Evolutionary conservation across 2,329 filamentous ascomycete species (phyloP).

Genomic region (Didymella keratinophila): DNA sequence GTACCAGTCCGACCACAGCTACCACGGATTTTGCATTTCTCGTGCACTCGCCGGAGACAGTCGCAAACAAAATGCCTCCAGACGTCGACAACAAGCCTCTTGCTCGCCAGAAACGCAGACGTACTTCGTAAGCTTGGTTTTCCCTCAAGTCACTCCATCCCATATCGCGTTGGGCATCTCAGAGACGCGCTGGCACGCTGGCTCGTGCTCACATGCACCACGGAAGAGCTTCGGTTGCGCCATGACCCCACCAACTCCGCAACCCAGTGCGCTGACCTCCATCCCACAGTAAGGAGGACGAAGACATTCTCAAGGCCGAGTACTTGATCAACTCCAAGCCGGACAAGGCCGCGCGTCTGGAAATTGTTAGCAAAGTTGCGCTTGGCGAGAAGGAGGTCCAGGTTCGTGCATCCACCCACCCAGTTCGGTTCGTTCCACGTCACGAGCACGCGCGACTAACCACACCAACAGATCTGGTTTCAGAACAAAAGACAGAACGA

Average conservation of each 20-base stretch:
- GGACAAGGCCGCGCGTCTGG: conserved; percentile 84
- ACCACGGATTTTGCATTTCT: conserved; percentile 61
- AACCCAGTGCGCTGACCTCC: conserved; percentile 37
- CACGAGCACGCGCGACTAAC: conserved; percentile 38
- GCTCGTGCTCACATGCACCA: conserved; percentile 34
- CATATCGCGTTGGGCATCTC: conserved; percentile 29
- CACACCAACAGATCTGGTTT: conserved; percentile 83
- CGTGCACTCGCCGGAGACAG: conserved; percentile 65
- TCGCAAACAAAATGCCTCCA: conserved; percentile 64
- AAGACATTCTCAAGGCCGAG: conserved; percentile 84
- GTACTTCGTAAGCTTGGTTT: conserved; percentile 62
- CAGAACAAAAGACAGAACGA: conserved; percentile 85
- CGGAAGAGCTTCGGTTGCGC: conserved; percentile 32
- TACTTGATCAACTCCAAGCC: conserved; percentile 88
- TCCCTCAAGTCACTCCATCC: conserved; percentile 22
- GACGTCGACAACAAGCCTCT: conserved; percentile 67
- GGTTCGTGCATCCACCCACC: conserved; percentile 63
- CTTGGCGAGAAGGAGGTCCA: conserved; percentile 96
- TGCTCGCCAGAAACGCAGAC: conserved; percentile 66
- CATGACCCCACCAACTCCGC: conserved; percentile 32
- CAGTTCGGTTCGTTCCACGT: conserved; percentile 37
- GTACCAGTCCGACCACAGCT: conserved; percentile 31
- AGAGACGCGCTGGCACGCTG: conserved; percentile 32
- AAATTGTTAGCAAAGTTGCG: conserved; percentile 84
- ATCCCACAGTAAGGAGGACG: conserved; percentile 69